Conservation (phyloP, 805 yeast genomes). For the Myxozyma neglecta region DNA sequence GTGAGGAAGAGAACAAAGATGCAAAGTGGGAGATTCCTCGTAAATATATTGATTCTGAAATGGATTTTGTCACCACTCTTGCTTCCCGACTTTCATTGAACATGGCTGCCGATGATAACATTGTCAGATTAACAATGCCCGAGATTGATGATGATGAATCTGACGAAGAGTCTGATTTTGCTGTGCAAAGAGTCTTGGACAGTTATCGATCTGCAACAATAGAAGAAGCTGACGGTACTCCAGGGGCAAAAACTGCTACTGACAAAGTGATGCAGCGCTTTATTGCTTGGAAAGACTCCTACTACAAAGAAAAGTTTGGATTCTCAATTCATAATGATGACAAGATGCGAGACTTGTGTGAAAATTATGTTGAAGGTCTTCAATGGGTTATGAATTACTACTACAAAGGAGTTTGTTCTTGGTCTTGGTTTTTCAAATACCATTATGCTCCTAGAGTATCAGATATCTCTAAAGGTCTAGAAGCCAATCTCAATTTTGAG, state of each 20-base stretch:
- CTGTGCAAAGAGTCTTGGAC: slow-evolving; percentile 56
- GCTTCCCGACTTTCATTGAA: slow-evolving; percentile 15
- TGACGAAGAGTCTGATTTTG: slow-evolving; percentile 61
- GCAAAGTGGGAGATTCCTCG: slow-evolving; percentile 16
- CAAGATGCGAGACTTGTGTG: slow-evolving; percentile 60
- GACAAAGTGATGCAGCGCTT: slow-evolving; percentile 75
- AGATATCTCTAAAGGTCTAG: slow-evolving; percentile 66
- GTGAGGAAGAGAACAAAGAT: background rate
- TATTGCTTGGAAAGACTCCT: slow-evolving; percentile 77
- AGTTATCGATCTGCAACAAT: slow-evolving; percentile 24
- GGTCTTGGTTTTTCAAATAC: slow-evolving; percentile 91
- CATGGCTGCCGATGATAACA: background rate
- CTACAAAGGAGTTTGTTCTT: slow-evolving; percentile 85
- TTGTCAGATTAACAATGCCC: slow-evolving; percentile 37
- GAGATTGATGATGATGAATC: slow-evolving; percentile 65
- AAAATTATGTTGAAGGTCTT: slow-evolving; percentile 86
- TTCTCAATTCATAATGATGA: slow-evolving; percentile 62
- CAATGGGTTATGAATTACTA: slow-evolving; percentile 96
- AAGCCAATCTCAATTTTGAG: slow-evolving; percentile 57
- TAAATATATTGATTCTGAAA: slow-evolving; percentile 8
- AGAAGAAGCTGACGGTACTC: slow-evolving; percentile 41
- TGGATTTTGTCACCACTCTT: slow-evolving; percentile 16
- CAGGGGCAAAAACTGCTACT: slow-evolving; percentile 53
- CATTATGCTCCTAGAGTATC: slow-evolving; percentile 95
- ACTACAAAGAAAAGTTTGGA: slow-evolving; percentile 77